Percentiles rank a stretch among this genome's conserved stretches.
Conservation (phyloP, 2,329 filamentous ascomycete genomes). For the Biscogniauxia marginata region DNA sequence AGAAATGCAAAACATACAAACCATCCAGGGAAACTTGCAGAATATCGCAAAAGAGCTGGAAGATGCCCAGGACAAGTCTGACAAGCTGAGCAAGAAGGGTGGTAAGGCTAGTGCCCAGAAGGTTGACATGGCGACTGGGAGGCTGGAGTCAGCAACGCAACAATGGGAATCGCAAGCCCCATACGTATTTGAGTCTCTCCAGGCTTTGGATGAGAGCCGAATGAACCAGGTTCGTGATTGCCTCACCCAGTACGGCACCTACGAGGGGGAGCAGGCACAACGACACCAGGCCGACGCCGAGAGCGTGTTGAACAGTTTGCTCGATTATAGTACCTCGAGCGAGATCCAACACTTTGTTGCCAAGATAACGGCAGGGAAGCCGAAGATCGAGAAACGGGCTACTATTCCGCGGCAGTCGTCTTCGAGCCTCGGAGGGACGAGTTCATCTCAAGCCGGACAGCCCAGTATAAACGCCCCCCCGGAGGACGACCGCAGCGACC, state of each 20-base stretch:
- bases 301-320: conserved; percentile 73
- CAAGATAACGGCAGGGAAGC: conserved; percentile 43
- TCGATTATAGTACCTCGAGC: conserved; percentile 82
- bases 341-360: conserved; percentile 76
- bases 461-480: conserved; percentile 26
- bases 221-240: conserved; percentile 87
- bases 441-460: conserved; percentile 28
- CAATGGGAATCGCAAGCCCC: conserved; percentile 95
- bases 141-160: conserved; percentile 73
- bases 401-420: conserved; percentile 41
- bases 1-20: conserved; percentile 78
- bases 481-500: conserved; percentile 45
- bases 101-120: conserved; percentile 74
- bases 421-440: conserved; percentile 32
- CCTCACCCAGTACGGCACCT: conserved; percentile 88
- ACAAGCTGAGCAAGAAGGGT: conserved; percentile 79
- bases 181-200: conserved; percentile 90
- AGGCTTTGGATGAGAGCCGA: conserved; percentile 84
- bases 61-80: conserved; percentile 77
- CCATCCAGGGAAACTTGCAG: conserved; percentile 77
- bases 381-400: conserved; percentile 43
- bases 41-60: conserved; percentile 82
- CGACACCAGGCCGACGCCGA: conserved; percentile 72
- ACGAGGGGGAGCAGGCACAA: conserved; percentile 85
- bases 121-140: conserved; percentile 69